Evolutionary conservation across 495 filamentous ascomycete genomes (phyloP).

Genomic region (Neurospora sp.): DNA sequence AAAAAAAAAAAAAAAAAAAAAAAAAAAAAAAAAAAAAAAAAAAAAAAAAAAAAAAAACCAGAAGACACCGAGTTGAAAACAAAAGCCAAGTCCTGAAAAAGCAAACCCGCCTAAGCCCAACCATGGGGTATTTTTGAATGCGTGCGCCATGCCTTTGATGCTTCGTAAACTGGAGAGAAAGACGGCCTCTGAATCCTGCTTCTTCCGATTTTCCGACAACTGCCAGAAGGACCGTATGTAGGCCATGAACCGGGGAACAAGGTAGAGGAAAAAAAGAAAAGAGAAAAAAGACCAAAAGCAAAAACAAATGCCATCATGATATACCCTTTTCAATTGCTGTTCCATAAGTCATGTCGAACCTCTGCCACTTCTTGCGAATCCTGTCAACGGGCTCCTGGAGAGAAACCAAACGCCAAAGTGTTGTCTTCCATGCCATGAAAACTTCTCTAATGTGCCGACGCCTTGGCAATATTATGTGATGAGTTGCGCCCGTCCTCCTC

Average conservation of each 20-base stretch:
- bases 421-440: neutral
- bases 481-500: neutral
- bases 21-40: neutral
- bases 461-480: neutral
- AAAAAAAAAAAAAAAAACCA: neutral
- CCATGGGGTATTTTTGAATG: neutral
- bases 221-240: neutral
- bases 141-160: neutral
- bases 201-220: neutral
- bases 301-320: neutral
- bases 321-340: neutral
- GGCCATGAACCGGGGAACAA: neutral
- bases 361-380: neutral
- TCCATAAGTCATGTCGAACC: neutral
- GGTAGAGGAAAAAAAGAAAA: neutral
- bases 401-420: neutral
- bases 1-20: neutral
- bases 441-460: neutral
- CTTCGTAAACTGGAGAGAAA: neutral
- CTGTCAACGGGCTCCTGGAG: neutral
- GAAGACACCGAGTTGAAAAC: slow-evolving; percentile 5
- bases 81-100: neutral
- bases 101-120: neutral
- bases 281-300: neutral
- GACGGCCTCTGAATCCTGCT: neutral